Evolutionary conservation across 768 basidiomycete species (phyloP).

Genomic region (Tephrocybe sp.): DNA sequence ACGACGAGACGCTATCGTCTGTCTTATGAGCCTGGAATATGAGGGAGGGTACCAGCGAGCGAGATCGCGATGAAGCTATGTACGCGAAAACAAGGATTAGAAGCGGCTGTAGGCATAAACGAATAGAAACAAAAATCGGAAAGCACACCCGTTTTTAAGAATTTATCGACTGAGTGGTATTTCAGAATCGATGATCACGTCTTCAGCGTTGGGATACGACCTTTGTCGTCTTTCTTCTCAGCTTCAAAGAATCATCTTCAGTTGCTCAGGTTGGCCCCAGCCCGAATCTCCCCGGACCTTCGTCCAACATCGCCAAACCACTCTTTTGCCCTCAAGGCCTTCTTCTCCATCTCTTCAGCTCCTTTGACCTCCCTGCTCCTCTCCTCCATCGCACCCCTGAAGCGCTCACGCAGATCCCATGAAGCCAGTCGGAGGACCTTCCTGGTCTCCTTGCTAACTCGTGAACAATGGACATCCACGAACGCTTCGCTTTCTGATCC

Average conservation of each 20-base stretch:
- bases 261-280: slow-evolving; percentile 9
- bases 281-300: slow-evolving; percentile 45
- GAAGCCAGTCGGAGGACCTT: slow-evolving; percentile 89
- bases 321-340: slow-evolving; percentile 64
- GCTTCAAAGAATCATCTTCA: not conserved
- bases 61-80: not conserved
- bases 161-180: not conserved
- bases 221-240: slow-evolving; percentile 10
- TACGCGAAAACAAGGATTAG: slow-evolving; percentile 5
- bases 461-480: slow-evolving; percentile 61
- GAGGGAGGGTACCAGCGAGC: slow-evolving; percentile 9
- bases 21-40: slow-evolving; percentile 1
- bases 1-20: not conserved
- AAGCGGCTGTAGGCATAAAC: slow-evolving; percentile 4
- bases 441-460: slow-evolving; percentile 82
- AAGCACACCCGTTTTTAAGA: slow-evolving; percentile 1
- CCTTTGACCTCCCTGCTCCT: slow-evolving; percentile 70
- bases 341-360: slow-evolving; percentile 73
- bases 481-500: slow-evolving; percentile 52
- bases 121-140: not conserved
- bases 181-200: not conserved
- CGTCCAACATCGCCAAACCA: slow-evolving; percentile 62
- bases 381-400: slow-evolving; percentile 78
- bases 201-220: slow-evolving; percentile 9
- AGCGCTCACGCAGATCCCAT: slow-evolving; percentile 86